These are phyloP conservation scores for Phlegmacium glaucopus DNA, from an alignment of 768 basidiomycete species.

Conservation along the genomic window DNA sequence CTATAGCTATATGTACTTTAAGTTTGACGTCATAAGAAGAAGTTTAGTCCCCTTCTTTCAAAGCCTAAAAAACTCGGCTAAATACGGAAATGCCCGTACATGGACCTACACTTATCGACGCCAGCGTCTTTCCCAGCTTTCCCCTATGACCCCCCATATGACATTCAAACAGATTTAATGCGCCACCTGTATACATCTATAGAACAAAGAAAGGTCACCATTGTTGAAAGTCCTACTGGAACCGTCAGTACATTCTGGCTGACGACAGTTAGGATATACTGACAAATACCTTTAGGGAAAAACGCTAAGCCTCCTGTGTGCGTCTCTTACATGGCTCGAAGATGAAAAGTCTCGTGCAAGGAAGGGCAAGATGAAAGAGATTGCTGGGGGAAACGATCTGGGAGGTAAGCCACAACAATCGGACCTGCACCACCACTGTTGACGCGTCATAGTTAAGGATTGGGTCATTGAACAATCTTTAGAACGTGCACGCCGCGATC, in stretches of 20 bases:
- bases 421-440: not conserved
- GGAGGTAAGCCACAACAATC: conserved; percentile 22
- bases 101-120: conserved; percentile 49
- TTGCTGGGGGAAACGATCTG: conserved; percentile 26
- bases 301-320: conserved; percentile 76
- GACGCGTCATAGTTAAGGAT: conserved; percentile 44
- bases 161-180: conserved; percentile 87
- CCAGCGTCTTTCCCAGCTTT: conserved; percentile 74
- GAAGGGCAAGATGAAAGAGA: conserved; percentile 55
- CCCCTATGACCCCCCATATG: conserved; percentile 80
- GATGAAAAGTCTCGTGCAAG: conserved; percentile 69
- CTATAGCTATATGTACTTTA: not conserved
- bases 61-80: not conserved
- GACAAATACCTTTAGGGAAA: conserved; percentile 62
- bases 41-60: not conserved
- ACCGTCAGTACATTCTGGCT: conserved; percentile 49
- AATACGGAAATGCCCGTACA: conserved; percentile 7
- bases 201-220: conserved; percentile 69
- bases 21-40: conserved; percentile 7
- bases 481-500: conserved; percentile 56
- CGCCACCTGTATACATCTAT: conserved; percentile 78
- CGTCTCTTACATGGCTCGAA: conserved; percentile 69
- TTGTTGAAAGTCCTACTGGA: conserved; percentile 88
- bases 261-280: not conserved
- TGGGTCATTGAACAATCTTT: conserved; percentile 79